Percentiles rank a stretch among this genome's conserved stretches.
Evolutionary conservation across 2,329 filamentous ascomycete genomes (phyloP).

Genomic region (Tricladium varicosporioides): DNA sequence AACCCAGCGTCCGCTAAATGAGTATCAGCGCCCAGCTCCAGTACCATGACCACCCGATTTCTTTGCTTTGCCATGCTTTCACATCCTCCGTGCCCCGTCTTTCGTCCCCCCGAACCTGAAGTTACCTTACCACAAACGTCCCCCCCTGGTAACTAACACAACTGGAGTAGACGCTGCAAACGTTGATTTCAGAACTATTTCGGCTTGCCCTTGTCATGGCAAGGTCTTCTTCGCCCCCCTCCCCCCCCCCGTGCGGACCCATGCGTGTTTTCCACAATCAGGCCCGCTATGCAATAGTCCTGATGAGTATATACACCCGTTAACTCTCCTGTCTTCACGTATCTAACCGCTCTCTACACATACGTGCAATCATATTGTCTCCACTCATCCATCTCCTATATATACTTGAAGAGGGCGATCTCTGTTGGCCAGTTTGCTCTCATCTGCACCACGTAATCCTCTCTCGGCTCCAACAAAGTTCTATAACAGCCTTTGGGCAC

Average conservation of each 20-base stretch:
- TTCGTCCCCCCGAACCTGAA: not conserved
- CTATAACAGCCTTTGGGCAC: not conserved
- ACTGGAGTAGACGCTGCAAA: conserved; percentile 6
- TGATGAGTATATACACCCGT: conserved; percentile 13
- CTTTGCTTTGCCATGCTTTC: not conserved
- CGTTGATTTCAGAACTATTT: conserved; percentile 5
- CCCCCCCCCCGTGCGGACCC: conserved; percentile 3
- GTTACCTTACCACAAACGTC: conserved; percentile 8
- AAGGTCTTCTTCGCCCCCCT: not conserved
- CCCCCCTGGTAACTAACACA: conserved; percentile 4
- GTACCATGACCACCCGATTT: not conserved
- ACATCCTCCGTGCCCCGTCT: not conserved
- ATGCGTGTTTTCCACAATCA: conserved; percentile 4
- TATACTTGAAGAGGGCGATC: not conserved
- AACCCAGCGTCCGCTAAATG: not conserved
- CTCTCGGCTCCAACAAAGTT: not conserved
- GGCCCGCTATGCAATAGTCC: conserved; percentile 11
- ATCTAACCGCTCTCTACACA: conserved; percentile 2
- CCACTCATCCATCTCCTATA: not conserved
- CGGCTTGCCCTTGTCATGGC: not conserved
- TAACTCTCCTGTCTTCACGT: conserved; percentile 1
- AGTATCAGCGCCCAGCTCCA: not conserved
- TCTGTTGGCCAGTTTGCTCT: conserved; percentile 7
- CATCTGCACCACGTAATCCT: not conserved
- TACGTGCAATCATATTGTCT: conserved; percentile 3